These are phyloP conservation scores for Daldinia childiae DNA, from an alignment of 495 filamentous ascomycete species.

Conservation along the genomic window DNA sequence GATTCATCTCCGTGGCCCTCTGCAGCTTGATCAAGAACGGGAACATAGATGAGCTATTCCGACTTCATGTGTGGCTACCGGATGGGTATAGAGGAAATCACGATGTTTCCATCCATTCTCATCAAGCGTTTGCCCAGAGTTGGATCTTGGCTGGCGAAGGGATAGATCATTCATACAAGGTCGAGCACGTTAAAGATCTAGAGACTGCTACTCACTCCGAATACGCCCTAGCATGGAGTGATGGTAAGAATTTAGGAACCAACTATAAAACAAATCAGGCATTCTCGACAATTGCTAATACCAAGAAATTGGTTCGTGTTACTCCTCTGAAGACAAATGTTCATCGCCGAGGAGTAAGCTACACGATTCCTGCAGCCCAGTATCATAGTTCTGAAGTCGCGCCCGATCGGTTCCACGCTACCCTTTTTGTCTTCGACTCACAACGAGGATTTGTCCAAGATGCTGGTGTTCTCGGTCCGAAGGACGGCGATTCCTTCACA, in stretches of 20 bases:
- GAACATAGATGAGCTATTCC: constrained; percentile 40
- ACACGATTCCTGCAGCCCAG: constrained; percentile 25
- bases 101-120: constrained; percentile 36
- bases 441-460: constrained; percentile 27
- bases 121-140: constrained; percentile 40
- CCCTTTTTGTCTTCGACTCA: constrained; percentile 39
- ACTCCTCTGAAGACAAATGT: neutral
- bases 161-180: constrained; percentile 24
- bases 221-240: constrained; percentile 35
- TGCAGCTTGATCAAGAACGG: constrained; percentile 38
- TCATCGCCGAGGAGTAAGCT: constrained; percentile 19
- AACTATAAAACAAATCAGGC: constrained; percentile 28
- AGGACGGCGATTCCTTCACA: constrained; percentile 24
- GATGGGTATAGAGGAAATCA: constrained; percentile 28
- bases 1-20: constrained; percentile 43
- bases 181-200: neutral
- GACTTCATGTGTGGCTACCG: constrained; percentile 43
- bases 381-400: constrained; percentile 24
- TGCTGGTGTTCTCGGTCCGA: constrained; percentile 32
- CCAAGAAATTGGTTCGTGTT: constrained; percentile 8
- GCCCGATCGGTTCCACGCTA: constrained; percentile 28
- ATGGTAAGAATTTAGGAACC: constrained; percentile 15
- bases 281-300: constrained; percentile 30
- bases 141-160: constrained; percentile 45
- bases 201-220: constrained; percentile 25